Conservation (phyloP, 331 rosid genomes). For the Quercus tomentella region DNA sequence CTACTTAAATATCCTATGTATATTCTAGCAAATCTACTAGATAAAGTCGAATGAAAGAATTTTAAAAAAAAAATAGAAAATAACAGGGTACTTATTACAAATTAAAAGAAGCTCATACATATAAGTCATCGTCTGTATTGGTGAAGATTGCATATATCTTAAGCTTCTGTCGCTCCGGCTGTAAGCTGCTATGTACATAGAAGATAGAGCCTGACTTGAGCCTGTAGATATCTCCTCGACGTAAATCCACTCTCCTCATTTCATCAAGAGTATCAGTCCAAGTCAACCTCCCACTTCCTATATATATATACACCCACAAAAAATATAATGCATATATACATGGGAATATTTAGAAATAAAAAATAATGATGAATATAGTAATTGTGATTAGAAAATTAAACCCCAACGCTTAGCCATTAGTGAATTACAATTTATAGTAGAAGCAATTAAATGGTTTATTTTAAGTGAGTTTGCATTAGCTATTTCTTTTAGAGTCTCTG, state of each 20-base stretch:
- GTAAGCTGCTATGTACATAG: slow-evolving; percentile 57
- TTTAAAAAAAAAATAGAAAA: not conserved
- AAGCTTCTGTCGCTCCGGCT: slow-evolving; percentile 57
- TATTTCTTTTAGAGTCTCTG: too few relatives aligned
- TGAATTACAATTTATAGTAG: not conserved
- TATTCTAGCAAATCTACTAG: too few relatives aligned
- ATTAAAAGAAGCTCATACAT: slow-evolving; percentile 29
- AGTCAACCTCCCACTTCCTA: slow-evolving; percentile 75
- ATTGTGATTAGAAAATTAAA: not conserved
- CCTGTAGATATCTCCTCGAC: slow-evolving; percentile 56
- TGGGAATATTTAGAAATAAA: not conserved
- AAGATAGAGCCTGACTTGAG: slow-evolving; percentile 65
- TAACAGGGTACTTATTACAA: not conserved
- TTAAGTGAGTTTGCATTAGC: too few relatives aligned
- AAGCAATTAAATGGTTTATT: not conserved
- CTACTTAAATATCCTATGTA: not conserved
- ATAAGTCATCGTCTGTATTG: slow-evolving; percentile 35
- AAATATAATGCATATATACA: not conserved
- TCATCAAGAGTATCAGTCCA: slow-evolving; percentile 39
- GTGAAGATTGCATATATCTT: slow-evolving; percentile 66
- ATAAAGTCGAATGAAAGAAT: not conserved
- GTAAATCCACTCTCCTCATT: slow-evolving; percentile 29
- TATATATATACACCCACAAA: not conserved
- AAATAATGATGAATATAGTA: too few relatives aligned
- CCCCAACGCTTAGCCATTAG: not conserved